Percentiles rank a stretch among this genome's conserved stretches.
Conservation (phyloP, 495 filamentous ascomycete species). For the Venustampulla echinocandica region DNA sequence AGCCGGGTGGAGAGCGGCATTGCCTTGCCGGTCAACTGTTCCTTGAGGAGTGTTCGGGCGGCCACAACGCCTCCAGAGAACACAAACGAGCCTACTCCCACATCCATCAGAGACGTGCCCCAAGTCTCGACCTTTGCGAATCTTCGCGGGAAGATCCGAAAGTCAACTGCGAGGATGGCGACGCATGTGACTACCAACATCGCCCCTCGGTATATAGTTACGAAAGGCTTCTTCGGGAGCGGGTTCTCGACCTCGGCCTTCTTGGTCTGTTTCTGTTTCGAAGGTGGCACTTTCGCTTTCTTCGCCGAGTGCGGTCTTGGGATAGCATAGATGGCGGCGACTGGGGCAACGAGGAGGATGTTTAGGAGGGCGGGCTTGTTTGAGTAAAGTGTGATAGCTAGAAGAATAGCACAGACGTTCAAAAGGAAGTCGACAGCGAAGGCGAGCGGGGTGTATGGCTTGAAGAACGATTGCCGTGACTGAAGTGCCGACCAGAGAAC, state of each 20-base stretch:
- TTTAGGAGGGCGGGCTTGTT: conserved; percentile 65
- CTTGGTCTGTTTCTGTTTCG: conserved; percentile 30
- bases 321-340: conserved; percentile 12
- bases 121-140: conserved; percentile 98
- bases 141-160: conserved; percentile 80
- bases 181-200: conserved; percentile 93
- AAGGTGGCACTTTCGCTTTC: conserved; percentile 48
- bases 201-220: conserved; percentile 79
- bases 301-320: conserved; percentile 37
- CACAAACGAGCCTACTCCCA: conserved; percentile 95
- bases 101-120: conserved; percentile 97
- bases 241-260: conserved; percentile 32
- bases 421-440: conserved; percentile 76
- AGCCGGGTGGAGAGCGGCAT: conserved; percentile 47
- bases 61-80: conserved; percentile 92
- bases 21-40: conserved; percentile 39
- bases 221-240: conserved; percentile 77
- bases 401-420: conserved; percentile 71
- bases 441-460: conserved; percentile 55
- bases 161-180: conserved; percentile 96
- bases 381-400: conserved; percentile 82
- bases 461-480: conserved; percentile 77
- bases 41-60: conserved; percentile 75
- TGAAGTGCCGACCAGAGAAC: conserved; percentile 88
- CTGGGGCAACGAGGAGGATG: conserved; percentile 60